Evolutionary conservation across 2,329 filamentous ascomycete genomes (phyloP).

Genomic region (Bipolaris victoriae): DNA sequence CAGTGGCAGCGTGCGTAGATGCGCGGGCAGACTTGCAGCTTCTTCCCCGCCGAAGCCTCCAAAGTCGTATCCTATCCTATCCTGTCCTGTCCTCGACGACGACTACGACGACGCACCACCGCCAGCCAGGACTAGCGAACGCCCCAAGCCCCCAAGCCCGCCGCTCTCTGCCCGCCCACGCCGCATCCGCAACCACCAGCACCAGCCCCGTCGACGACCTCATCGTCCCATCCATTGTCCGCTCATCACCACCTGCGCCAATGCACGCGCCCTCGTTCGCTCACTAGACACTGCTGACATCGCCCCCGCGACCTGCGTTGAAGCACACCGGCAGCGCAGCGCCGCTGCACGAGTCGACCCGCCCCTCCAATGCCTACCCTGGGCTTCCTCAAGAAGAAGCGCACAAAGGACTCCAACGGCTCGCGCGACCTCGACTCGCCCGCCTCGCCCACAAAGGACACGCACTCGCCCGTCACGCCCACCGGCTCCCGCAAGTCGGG

Average conservation of each 20-base stretch:
- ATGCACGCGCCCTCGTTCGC: conserved; percentile 2
- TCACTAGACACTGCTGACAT: conserved; percentile 4
- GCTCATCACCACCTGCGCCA: background rate
- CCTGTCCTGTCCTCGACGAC: background rate
- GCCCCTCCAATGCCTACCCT: conserved; percentile 80
- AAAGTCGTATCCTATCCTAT: background rate
- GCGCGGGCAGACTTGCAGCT: conserved; percentile 1
- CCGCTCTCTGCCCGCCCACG: conserved; percentile 3
- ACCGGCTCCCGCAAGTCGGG: conserved; percentile 42
- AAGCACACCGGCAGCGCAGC: conserved; percentile 26
- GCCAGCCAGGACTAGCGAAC: conserved; percentile 6
- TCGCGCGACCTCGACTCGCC: conserved; percentile 69
- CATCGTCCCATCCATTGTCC: conserved; percentile 1
- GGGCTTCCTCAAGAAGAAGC: conserved; percentile 97
- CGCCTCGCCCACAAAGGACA: conserved; percentile 68
- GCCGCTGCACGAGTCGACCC: conserved; percentile 23
- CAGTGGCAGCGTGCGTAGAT: background rate
- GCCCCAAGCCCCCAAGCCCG: background rate
- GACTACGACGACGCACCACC: background rate
- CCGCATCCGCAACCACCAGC: conserved; percentile 5
- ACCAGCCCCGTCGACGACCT: background rate
- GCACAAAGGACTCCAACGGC: conserved; percentile 83
- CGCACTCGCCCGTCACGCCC: conserved; percentile 48
- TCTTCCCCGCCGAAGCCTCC: conserved; percentile 20
- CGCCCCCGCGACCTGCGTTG: conserved; percentile 12